Evolutionary conservation across 148 eudicot genomes (phyloP), one percentile per base, ranked within the genome.

Genomic region (Nepenthes gracilis): DNA sequence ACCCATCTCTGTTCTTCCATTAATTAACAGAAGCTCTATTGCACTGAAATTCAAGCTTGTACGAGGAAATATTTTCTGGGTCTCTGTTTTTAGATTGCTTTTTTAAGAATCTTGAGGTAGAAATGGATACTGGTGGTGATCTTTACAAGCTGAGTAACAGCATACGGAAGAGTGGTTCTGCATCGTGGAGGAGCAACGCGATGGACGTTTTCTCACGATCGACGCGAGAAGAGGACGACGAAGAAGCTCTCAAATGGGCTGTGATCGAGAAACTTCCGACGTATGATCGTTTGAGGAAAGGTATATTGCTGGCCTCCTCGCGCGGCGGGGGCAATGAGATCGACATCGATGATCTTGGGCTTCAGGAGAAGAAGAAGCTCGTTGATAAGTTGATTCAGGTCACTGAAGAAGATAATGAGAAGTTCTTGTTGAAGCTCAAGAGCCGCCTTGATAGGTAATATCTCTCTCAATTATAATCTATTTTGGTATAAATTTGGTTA

Each of bases 191-290:
- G 55, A 69, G 65, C 64, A 70, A 60, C 35, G 58, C 54, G 0
- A 35, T 56, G 15, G 80, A 74, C 0, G 70, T 68, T 1, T 84
- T 84, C 37, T 78, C 89, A 0, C 51, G 65, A 56, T 78, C 85
- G 1, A 36, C 72, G 1, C 60, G 70, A 11, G 77, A 71, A 2
- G 90, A 81, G 52, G 77, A 81, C 36, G 90, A 84, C 54, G 90
- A 84, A 57, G 90, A 81, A 38, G 84, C 86, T 36, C 68, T 84
- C 0, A 81, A 66, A 66, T 84, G 90, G 86, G 90, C 86, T n/a
- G 72, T 84, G 1, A 77, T 84, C 9, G 90, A 84, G 71, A 77
- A 68, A 43, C 75, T 84, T 1, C 86, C 90, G 0, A 84, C 86
- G 1, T 84, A 74, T 48, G 68, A 81, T 72, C 74, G 90, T 7